Base-by-base conservation (phyloP, 805 yeast genomes). In the Saccharomycopsis fodiens region DNA sequence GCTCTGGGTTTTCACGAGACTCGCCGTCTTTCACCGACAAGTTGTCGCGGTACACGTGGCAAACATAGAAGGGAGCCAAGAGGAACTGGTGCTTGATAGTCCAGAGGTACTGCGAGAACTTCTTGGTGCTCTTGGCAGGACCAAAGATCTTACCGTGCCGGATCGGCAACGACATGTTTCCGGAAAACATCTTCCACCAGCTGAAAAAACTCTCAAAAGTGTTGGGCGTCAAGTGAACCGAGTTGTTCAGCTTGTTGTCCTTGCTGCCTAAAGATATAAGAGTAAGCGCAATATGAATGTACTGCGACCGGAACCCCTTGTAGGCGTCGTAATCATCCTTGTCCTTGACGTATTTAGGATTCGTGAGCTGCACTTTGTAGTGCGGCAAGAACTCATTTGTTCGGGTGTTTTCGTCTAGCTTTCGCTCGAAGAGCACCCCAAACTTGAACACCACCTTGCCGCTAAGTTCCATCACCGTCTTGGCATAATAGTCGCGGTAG, bases 101-200 rank as follows among this genome's bases (percentile, higher is more conserved):
- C 53, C 69, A 76, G 35, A 89, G 65, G 59, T 82, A 85, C 41
- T 75, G 73, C 0, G 94, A 84, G 56, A 89, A 83, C 60, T 86
- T 88, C 47, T 76, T 77, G 6, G 78, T 66, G 25, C 71, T 61
- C 44, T 69, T 69, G 4, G 63, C 58, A 19, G 75, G 75, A 0
- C 78, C 78, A 66, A 86, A 91, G 20, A 93, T 58, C 1, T 64
- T 61, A 0, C 97, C 97, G 39, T 75, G 70, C 42, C 94, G 73
- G 13, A 87, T 74, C 0, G 97, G 96, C 17, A 89, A 67, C 49
- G 81, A 73, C 61, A 78, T 66, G 45, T 82, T 79, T 21, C 91
- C 82, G n/a, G 82, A 74, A 61, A 91, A 91, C 53, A 85, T 72
- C 29, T 65, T 63, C 95, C 96, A 89, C 97, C 97, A 93, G 3